Base-by-base conservation (phyloP, 2,329 filamentous ascomycete genomes). In the Colletotrichum tropicicola region DNA sequence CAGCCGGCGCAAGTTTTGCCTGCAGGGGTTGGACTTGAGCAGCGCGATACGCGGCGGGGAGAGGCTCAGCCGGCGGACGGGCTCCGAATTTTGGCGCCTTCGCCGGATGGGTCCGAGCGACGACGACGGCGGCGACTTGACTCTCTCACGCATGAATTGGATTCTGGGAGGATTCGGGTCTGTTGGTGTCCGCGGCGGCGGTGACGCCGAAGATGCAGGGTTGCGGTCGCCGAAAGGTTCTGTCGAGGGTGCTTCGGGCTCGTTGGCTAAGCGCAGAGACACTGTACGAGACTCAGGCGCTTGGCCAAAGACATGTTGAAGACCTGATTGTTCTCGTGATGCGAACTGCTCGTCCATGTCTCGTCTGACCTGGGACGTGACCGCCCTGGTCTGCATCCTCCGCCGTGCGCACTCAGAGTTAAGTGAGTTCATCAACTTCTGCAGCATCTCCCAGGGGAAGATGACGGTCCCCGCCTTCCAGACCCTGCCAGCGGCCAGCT, bases 381-480 rank as follows among this genome's bases (percentile, higher is more conserved):
- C 43, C 5, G 43, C 57, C 6, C 48, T 52, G 2, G 49, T 30
- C 9, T 61, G 57, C 21, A 65, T 32, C 27, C 44, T 60, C 17
- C 57, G 37, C 21, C 49, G 49, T 8, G 47, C 56, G 10, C 37
- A 61, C 28, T 65, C 62, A 5, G 49, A 49, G 28, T 65, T 65
- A 19, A 65, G 51, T 2, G 62, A 65, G 28, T 52, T 56, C 62
- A 65, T 65, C n/a, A 65, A 43, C 49, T 49, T 65, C 17, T 65
- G 57, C 5, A 65, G 49, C 9, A 65, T 30, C 13, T 48, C 41
- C 62, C 62, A 65, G 5, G 62, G 62, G 5, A 65, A 65, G 4
- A 65, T 65, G 37, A 65, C 43, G 4, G 62, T 61, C 2, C 57
- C 57, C 19, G 44, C 57, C 23, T 65, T 57, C 62, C 62, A 65